These are phyloP conservation scores for Aspergillus uvarum DNA, from an alignment of 2,329 filamentous ascomycete genomes.

Conservation along the genomic window DNA sequence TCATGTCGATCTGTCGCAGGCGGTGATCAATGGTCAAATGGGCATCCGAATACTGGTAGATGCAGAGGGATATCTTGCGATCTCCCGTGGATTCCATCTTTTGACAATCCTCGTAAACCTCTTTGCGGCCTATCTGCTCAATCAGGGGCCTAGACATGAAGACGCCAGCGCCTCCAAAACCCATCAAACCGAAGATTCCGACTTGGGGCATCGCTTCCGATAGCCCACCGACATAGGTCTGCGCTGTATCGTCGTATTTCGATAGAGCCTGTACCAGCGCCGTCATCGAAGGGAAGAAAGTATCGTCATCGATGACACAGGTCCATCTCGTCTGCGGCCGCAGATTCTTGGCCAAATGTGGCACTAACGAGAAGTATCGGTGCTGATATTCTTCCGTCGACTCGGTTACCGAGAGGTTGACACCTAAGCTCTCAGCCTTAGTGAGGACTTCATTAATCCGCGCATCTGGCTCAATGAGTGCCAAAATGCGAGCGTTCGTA, in stretches of 20 bases:
- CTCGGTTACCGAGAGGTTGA: slow-evolving; percentile 44
- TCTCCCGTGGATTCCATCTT: slow-evolving; percentile 52
- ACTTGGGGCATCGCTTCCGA: slow-evolving; percentile 58
- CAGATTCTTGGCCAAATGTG: slow-evolving; percentile 49
- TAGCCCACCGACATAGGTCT: slow-evolving; percentile 57
- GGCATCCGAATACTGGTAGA: slow-evolving; percentile 55
- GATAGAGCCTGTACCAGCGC: slow-evolving; percentile 51
- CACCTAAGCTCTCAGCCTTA: slow-evolving; percentile 38
- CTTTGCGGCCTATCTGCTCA: slow-evolving; percentile 44
- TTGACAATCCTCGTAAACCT: slow-evolving; percentile 52
- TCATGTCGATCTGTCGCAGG: slow-evolving; percentile 59
- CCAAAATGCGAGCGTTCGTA: slow-evolving; percentile 54
- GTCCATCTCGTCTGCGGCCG: slow-evolving; percentile 54
- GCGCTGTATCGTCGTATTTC: slow-evolving; percentile 50
- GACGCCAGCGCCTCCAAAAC: slow-evolving; percentile 61
- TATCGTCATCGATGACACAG: slow-evolving; percentile 62
- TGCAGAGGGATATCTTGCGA: slow-evolving; percentile 57
- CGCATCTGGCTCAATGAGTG: slow-evolving; percentile 49
- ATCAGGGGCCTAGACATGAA: slow-evolving; percentile 58
- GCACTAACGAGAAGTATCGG: slow-evolving; percentile 59
- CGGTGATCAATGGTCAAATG: slow-evolving; percentile 57
- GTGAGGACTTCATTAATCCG: slow-evolving; percentile 30
- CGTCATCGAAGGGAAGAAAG: slow-evolving; percentile 60
- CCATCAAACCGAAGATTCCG: slow-evolving; percentile 57
- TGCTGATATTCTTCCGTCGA: slow-evolving; percentile 43